phyloP scores from a whole-genome alignment of 805 yeast genomes.

The Tetrapisispora fleetii region DNA sequence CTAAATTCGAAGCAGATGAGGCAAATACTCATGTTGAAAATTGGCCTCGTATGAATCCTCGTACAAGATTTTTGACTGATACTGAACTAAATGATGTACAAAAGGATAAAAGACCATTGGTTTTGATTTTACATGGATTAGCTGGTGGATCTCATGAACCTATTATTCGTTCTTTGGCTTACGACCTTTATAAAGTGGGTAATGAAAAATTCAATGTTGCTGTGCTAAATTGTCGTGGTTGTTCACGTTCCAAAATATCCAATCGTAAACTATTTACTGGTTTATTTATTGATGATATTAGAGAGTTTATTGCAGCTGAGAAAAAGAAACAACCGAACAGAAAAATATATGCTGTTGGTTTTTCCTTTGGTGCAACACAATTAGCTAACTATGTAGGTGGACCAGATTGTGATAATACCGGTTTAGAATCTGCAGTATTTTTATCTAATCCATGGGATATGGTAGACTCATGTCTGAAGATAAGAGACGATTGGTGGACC shows the following conservation, averaged over 20 bases:
- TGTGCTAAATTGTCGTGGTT: conserved; percentile 59
- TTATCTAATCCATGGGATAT: conserved; percentile 69
- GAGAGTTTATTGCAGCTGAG: conserved; percentile 44
- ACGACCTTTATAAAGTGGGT: conserved; percentile 32
- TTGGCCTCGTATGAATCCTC: conserved; percentile 53
- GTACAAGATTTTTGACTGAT: conserved; percentile 50
- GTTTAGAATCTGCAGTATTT: conserved; percentile 44
- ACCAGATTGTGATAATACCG: conserved; percentile 37
- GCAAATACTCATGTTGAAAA: conserved; percentile 38
- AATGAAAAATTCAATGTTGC: conserved; percentile 44
- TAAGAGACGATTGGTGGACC: conserved; percentile 34
- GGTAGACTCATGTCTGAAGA: conserved; percentile 39
- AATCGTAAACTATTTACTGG: conserved; percentile 60
- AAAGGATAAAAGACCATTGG: conserved; percentile 36
- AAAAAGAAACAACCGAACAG: conserved; percentile 46
- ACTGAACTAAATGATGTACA: conserved; percentile 32
- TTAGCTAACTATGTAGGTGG: conserved; percentile 62
- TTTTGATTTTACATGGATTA: conserved; percentile 57
- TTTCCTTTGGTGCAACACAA: conserved; percentile 62
- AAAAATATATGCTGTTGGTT: conserved; percentile 53
- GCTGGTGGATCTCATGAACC: conserved; percentile 76
- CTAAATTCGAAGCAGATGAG: conserved; percentile 23
- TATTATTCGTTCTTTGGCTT: conserved; percentile 47
- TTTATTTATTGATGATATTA: conserved; percentile 55
- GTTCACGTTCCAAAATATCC: conserved; percentile 61